Conservation (phyloP, 495 filamentous ascomycete genomes). For the Mytilinidion resinicola region DNA sequence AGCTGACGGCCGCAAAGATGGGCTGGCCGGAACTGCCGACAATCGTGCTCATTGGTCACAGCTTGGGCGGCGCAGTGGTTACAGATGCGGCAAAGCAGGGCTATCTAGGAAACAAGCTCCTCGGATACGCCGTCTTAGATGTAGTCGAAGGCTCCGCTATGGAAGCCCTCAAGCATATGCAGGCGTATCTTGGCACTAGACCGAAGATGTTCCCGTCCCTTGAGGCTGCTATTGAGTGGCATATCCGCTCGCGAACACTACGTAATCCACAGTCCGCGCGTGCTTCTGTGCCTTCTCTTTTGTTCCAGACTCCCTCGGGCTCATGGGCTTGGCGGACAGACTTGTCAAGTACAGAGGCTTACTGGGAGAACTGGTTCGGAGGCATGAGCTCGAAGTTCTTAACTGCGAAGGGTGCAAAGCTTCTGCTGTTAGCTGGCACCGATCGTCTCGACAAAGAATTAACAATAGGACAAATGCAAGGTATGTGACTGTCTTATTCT, state of each 20-base stretch:
- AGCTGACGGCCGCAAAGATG: conserved; percentile 56
- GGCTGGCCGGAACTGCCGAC: conserved; percentile 67
- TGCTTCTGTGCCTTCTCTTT: conserved; percentile 78
- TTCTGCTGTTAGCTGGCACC: conserved; percentile 86
- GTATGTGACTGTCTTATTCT: conserved; percentile 37
- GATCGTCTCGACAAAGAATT: conserved; percentile 91
- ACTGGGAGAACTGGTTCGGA: conserved; percentile 91
- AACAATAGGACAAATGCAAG: conserved; percentile 98
- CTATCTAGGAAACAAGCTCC: conserved; percentile 56
- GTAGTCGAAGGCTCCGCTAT: conserved; percentile 88
- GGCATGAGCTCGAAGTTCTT: conserved; percentile 88
- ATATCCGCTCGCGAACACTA: conserved; percentile 82
- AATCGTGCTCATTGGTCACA: conserved; percentile 85
- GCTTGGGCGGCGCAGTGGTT: conserved; percentile 89
- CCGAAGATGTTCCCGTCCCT: conserved; percentile 70
- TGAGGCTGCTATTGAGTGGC: conserved; percentile 84
- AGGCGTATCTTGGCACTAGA: conserved; percentile 78
- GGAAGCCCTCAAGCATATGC: conserved; percentile 94
- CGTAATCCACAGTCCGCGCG: conserved; percentile 74
- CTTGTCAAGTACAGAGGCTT: conserved; percentile 74
- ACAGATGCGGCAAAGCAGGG: conserved; percentile 69
- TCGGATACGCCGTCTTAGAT: conserved; percentile 89
- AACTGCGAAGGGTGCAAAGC: conserved; percentile 73
- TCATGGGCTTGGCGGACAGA: conserved; percentile 84
- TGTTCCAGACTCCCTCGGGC: conserved; percentile 46